Conservation (phyloP, 345 rosid species). For the Corchorus capsularis region DNA sequence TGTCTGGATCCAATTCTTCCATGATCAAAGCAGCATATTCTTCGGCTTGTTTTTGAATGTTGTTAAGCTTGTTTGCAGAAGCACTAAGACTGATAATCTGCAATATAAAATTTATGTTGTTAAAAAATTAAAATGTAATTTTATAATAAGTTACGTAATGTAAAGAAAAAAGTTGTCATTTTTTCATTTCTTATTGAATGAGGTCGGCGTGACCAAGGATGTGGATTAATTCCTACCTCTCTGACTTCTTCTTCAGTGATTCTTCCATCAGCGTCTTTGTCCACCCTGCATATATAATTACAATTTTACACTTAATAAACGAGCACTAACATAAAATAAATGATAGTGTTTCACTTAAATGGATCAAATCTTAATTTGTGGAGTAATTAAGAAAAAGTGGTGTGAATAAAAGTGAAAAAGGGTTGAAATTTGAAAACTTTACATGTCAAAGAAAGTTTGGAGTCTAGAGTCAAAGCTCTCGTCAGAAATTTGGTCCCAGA, state of each 20-base stretch:
- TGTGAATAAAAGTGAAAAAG: neutral
- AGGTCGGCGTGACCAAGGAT: neutral
- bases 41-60: constrained; percentile 76
- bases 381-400: neutral
- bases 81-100: constrained; percentile 87
- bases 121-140: neutral
- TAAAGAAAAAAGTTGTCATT: neutral
- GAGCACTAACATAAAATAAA: neutral
- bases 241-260: constrained; percentile 84
- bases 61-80: constrained; percentile 83
- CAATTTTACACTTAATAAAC: constrained; percentile 7
- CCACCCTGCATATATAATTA: constrained; percentile 54
- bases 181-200: neutral
- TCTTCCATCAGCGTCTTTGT: constrained; percentile 81
- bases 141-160: neutral
- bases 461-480: constrained; percentile 93
- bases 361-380: neutral
- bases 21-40: constrained; percentile 85
- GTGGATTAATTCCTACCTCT: constrained; percentile 45
- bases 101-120: constrained; percentile 17
- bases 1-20: constrained; percentile 92
- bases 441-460: constrained; percentile 92
- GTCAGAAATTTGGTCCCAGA: constrained; percentile 82
- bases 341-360: no score
- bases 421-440: constrained; percentile 12